Conservation (phyloP, 2,329 filamentous ascomycete genomes). For the Metarhizium robertsii region DNA sequence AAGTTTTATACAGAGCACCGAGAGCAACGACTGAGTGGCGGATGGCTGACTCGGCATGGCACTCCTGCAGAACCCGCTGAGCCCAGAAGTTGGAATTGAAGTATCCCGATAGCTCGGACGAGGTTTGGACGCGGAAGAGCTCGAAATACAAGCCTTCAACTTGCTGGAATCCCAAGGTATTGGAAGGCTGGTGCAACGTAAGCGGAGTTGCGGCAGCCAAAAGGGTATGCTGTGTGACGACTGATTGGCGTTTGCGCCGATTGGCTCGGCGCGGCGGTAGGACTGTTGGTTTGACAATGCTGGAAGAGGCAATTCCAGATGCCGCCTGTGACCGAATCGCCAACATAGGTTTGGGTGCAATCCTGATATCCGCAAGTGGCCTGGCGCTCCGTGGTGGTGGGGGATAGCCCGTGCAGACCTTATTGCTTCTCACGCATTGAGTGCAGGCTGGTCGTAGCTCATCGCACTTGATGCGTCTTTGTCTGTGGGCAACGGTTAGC, state of each 20-base stretch:
- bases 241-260: slow-evolving; percentile 6
- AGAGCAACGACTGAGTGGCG: slow-evolving; percentile 57
- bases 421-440: slow-evolving; percentile 50
- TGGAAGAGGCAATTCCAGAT: slow-evolving; percentile 5
- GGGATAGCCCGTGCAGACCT: slow-evolving; percentile 53
- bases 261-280: slow-evolving; percentile 23
- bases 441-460: slow-evolving; percentile 51
- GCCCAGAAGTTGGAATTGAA: slow-evolving; percentile 61
- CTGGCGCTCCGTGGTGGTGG: slow-evolving; percentile 40
- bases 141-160: slow-evolving; percentile 52
- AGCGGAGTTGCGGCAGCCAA: slow-evolving; percentile 8
- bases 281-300: slow-evolving; percentile 13
- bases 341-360: slow-evolving; percentile 37
- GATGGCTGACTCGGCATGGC: slow-evolving; percentile 51
- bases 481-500: slow-evolving; percentile 25
- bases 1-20: slow-evolving; percentile 57
- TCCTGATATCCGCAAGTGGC: slow-evolving; percentile 36
- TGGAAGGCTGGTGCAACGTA: slow-evolving; percentile 32
- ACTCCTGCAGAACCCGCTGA: slow-evolving; percentile 51
- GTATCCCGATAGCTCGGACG: slow-evolving; percentile 55
- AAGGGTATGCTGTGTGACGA: neutral
- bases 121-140: slow-evolving; percentile 51
- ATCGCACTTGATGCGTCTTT: slow-evolving; percentile 57
- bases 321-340: slow-evolving; percentile 13
- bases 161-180: slow-evolving; percentile 35